Evolutionary conservation across 495 filamentous ascomycete genomes (phyloP).

Genomic region (Clohesyomyces aquaticus): DNA sequence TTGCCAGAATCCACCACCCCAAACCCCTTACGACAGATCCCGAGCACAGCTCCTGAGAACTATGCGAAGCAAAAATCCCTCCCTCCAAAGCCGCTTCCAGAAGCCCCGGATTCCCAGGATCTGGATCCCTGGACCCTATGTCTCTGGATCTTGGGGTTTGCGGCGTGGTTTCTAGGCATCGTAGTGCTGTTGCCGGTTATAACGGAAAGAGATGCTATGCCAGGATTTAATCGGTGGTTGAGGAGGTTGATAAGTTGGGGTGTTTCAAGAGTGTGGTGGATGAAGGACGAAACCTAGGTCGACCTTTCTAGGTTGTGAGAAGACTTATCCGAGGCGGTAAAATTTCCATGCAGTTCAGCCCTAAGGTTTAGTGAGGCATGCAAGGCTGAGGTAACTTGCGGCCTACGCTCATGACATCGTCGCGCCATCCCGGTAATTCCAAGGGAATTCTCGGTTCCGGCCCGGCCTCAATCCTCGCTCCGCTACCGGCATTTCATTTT

Average conservation of each 20-base stretch:
- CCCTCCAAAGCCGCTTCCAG: background rate
- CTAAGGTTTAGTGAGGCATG: too few species aligned
- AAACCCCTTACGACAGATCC: background rate
- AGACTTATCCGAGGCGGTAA: too few species aligned
- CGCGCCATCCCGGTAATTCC: background rate
- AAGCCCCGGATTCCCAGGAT: background rate
- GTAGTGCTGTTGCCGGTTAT: slow-evolving; percentile 26
- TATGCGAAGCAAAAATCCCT: background rate
- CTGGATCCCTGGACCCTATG: background rate
- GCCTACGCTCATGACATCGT: too few species aligned
- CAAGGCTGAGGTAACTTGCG: too few species aligned
- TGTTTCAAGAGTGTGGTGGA: background rate
- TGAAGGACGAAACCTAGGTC: too few species aligned
- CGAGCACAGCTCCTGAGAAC: background rate
- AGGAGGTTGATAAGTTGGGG: background rate
- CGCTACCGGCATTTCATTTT: background rate
- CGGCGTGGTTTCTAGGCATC: slow-evolving; percentile 24
- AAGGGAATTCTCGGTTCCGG: background rate
- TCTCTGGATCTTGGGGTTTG: slow-evolving; percentile 8
- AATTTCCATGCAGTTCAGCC: too few species aligned
- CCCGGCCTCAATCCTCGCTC: background rate
- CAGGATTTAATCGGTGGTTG: slow-evolving; percentile 23
- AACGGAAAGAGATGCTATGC: slow-evolving; percentile 26
- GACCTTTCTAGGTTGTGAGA: too few species aligned
- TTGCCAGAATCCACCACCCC: background rate